Conservation (phyloP, 2,329 filamentous ascomycete species). For the Cordyceps cateniannulata region DNA sequence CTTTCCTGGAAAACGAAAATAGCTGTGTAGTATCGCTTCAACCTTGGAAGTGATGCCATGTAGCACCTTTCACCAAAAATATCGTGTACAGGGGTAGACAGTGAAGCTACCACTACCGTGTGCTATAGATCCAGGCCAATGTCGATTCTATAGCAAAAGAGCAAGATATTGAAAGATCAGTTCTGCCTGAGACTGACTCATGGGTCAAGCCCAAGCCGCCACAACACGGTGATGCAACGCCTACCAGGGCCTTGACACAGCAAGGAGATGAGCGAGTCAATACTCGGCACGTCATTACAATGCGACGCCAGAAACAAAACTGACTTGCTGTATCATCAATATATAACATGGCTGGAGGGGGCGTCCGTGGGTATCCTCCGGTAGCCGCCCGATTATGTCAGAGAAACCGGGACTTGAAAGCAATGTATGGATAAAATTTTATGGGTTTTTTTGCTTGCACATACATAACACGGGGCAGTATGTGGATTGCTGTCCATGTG, state of each 20-base stretch:
- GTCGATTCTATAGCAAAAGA: neutral
- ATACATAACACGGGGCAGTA: neutral
- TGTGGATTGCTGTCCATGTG: conserved; percentile 7
- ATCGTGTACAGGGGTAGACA: no score
- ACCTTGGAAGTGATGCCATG: no score
- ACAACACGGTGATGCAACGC: neutral
- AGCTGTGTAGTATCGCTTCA: no score
- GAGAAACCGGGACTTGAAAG: neutral
- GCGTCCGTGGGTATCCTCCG: conserved; percentile 9
- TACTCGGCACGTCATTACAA: neutral
- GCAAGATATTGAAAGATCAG: neutral
- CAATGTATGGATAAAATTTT: conserved; percentile 2
- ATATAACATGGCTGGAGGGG: neutral
- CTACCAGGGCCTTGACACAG: neutral
- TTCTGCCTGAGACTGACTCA: neutral
- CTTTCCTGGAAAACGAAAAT: no score
- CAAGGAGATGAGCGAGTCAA: neutral
- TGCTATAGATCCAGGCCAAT: neutral
- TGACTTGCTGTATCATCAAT: neutral
- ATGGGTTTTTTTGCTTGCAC: neutral
- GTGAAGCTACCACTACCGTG: no score
- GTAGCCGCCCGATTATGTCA: conserved; percentile 12
- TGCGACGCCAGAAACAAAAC: neutral
- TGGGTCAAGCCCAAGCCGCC: neutral
- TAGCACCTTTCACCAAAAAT: no score